These are phyloP conservation scores for Cyanodermella asteris DNA, from an alignment of 2,329 filamentous ascomycete species.

Conservation along the genomic window DNA sequence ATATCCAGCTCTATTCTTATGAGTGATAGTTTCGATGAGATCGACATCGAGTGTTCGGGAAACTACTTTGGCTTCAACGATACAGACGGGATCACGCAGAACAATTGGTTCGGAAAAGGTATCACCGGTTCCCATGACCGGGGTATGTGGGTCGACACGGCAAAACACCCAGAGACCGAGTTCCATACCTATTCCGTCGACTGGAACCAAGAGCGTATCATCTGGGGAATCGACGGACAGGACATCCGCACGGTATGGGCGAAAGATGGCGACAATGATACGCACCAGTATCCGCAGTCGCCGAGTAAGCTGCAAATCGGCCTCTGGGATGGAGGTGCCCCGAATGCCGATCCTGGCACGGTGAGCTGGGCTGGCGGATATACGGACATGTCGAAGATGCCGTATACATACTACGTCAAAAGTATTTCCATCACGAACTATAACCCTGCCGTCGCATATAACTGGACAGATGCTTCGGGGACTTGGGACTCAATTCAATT, in stretches of 20 bases:
- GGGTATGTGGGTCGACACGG: conserved; percentile 6
- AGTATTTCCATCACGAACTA: conserved; percentile 33
- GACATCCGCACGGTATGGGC: conserved; percentile 26
- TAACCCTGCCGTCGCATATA: conserved; percentile 40
- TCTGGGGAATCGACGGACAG: conserved; percentile 36
- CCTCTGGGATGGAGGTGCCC: conserved; percentile 29
- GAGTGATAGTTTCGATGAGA: no score
- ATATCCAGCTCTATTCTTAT: no score
- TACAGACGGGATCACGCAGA: conserved; percentile 20
- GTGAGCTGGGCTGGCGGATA: conserved; percentile 45
- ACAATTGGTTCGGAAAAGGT: conserved; percentile 34
- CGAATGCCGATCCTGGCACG: conserved; percentile 32
- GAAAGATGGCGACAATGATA: conserved; percentile 26
- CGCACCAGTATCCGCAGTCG: conserved; percentile 39
- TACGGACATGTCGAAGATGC: conserved; percentile 20
- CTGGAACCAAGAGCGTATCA: conserved; percentile 37
- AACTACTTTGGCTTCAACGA: no score
- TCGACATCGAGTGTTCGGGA: no score
- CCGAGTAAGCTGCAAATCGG: conserved; percentile 46
- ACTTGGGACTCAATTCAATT: conserved; percentile 40
- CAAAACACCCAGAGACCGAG: conserved; percentile 16
- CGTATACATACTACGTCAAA: conserved; percentile 46
- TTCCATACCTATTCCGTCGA: conserved; percentile 46
- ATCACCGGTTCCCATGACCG: conserved; percentile 25
- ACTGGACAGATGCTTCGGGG: conserved; percentile 39